Percentiles rank a stretch among this genome's conserved stretches.
These are phyloP conservation scores for Naganishia antarctica DNA, from an alignment of 768 basidiomycete species.

Conservation along the genomic window DNA sequence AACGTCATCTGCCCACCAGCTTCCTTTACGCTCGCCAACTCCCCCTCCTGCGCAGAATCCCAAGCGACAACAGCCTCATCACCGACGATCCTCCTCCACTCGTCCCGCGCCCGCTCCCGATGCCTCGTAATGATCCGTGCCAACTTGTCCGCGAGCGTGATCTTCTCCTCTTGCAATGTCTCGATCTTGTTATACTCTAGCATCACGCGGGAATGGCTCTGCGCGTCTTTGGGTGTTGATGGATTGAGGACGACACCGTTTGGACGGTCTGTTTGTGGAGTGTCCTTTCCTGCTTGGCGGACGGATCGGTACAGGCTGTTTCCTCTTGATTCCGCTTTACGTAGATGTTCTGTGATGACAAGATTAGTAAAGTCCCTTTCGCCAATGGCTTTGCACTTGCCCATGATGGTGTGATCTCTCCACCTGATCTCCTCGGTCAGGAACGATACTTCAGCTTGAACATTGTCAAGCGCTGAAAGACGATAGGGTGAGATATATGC, in stretches of 20 bases:
- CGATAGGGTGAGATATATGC: too few relatives aligned
- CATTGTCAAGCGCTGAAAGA: constrained; percentile 46
- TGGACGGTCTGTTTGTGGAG: too few relatives aligned
- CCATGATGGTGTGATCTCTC: constrained; percentile 40
- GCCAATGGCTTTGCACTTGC: constrained; percentile 27
- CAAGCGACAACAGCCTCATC: constrained; percentile 34
- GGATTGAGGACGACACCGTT: constrained; percentile 23
- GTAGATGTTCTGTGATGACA: constrained; percentile 4
- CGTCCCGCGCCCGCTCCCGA: constrained; percentile 40
- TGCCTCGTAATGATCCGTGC: constrained; percentile 41
- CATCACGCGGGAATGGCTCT: constrained; percentile 38
- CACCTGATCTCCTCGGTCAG: constrained; percentile 44
- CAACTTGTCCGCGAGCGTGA: constrained; percentile 39
- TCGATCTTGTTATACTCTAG: constrained; percentile 45
- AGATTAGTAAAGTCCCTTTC: neutral
- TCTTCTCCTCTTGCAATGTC: constrained; percentile 43
- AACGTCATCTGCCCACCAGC: constrained; percentile 22
- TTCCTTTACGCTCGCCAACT: neutral
- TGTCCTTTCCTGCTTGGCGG: too few relatives aligned
- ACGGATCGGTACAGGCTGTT: constrained; percentile 17
- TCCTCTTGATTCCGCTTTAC: constrained; percentile 6
- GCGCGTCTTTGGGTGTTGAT: constrained; percentile 36
- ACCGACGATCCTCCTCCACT: constrained; percentile 45
- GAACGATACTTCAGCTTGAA: constrained; percentile 42
- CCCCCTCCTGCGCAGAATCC: constrained; percentile 29